phyloP scores from a whole-genome alignment of 139 green algal species.

The Pleodorina starrii region DNA sequence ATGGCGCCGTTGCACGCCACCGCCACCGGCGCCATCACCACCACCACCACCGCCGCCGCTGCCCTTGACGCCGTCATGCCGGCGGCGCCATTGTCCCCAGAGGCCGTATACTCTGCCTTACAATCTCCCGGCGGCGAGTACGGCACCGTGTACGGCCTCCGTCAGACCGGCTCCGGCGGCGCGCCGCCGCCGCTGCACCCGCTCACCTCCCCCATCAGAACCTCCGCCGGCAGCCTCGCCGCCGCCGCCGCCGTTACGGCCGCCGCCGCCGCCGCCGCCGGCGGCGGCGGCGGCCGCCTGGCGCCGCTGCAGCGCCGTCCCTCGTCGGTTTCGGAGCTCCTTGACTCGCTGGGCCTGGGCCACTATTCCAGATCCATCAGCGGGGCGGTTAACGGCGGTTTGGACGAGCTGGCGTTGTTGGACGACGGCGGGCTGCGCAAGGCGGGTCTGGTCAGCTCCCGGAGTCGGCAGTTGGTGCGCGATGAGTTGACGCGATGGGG shows the following conservation, averaged over 20 bases:
- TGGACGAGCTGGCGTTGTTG: conserved; percentile 33
- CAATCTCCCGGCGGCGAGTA: background rate
- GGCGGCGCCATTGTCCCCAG: background rate
- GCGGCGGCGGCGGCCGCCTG: background rate
- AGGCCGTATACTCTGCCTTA: background rate
- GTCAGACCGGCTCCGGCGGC: background rate
- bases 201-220: background rate
- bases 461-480: conserved; percentile 33
- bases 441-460: conserved; percentile 6
- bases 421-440: conserved; percentile 16
- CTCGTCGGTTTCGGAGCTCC: conserved; percentile 1
- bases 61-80: background rate
- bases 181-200: background rate
- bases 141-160: background rate
- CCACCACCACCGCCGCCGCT: background rate
- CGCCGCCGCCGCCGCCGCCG: background rate
- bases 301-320: background rate
- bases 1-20: background rate
- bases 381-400: conserved; percentile 6
- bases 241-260: background rate
- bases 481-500: conserved; percentile 32
- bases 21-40: background rate
- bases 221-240: background rate
- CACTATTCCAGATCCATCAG: conserved; percentile 2
- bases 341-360: conserved; percentile 25